Percentiles rank a stretch among this genome's conserved stretches.
Conservation (phyloP, 202 grass and related monocot species). For the Zoysia matrella region DNA sequence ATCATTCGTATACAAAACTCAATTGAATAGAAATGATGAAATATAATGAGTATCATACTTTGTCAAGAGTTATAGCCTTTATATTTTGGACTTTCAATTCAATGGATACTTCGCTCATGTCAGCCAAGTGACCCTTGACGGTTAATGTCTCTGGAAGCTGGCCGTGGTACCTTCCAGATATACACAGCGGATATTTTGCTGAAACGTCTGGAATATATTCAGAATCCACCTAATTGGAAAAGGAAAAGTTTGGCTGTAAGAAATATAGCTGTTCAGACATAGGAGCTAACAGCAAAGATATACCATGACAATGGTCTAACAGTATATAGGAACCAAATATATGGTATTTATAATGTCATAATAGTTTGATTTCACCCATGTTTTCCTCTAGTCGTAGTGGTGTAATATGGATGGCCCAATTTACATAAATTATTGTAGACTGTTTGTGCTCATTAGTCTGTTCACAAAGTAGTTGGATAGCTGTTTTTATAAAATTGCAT, state of each 20-base stretch:
- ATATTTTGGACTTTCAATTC: conserved; percentile 75
- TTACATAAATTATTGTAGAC: not conserved
- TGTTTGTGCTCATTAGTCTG: not conserved
- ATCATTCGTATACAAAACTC: not conserved
- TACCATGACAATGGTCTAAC: conserved; percentile 6
- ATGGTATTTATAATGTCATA: not conserved
- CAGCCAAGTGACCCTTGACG: conserved; percentile 73
- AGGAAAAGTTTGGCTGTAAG: conserved; percentile 22
- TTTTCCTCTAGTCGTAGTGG: not conserved
- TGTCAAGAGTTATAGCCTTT: conserved; percentile 86
- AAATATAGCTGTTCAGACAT: conserved; percentile 13
- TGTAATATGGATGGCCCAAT: not conserved
- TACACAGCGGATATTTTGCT: conserved; percentile 64
- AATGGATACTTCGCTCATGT: conserved; percentile 77
- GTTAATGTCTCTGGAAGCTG: conserved; percentile 71
- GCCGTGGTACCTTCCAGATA: conserved; percentile 91
- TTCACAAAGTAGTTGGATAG: conserved; percentile 17
- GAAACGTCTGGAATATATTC: conserved; percentile 36
- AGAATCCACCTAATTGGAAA: conserved; percentile 69
- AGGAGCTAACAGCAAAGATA: not conserved
- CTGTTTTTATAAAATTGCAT: not conserved
- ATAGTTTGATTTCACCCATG: not conserved
- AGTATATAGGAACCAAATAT: conserved; percentile 8
- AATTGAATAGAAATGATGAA: conserved; percentile 22
- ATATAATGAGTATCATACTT: conserved; percentile 60